These are phyloP conservation scores for Eleusine coracana DNA, from an alignment of 176 grass and related monocot species.

Conservation along the genomic window DNA sequence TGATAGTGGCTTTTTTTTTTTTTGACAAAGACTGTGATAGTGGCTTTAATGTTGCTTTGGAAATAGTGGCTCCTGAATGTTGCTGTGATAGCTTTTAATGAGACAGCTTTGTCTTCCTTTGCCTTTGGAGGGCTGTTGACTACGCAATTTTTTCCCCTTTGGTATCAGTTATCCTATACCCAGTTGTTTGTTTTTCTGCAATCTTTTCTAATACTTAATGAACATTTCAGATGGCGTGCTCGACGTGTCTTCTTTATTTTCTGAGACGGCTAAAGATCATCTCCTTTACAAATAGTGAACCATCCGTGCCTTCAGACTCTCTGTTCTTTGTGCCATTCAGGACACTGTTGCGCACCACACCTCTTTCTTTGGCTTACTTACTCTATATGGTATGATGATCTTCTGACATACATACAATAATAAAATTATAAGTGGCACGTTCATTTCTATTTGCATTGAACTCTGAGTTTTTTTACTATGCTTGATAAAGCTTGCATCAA, in stretches of 20 bases:
- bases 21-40: background rate
- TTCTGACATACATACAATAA: background rate
- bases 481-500: constrained; percentile 83
- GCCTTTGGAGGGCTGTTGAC: background rate
- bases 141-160: background rate
- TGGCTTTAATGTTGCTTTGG: background rate
- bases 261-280: constrained; percentile 86
- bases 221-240: constrained; percentile 81
- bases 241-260: constrained; percentile 81
- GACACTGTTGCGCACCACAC: constrained; percentile 79
- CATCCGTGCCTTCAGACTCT: constrained; percentile 60
- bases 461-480: constrained; percentile 36
- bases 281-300: constrained; percentile 77
- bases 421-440: background rate
- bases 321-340: constrained; percentile 71
- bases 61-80: background rate
- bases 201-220: constrained; percentile 33
- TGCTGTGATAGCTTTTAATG: constrained; percentile 3
- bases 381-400: constrained; percentile 88
- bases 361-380: constrained; percentile 94
- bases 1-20: background rate
- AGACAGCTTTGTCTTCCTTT: background rate
- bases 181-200: background rate
- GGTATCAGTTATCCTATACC: constrained; percentile 26
- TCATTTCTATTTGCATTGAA: constrained; percentile 27